A percentile compares a stretch with the other conserved stretches of the same genome.
Evolutionary conservation across 2,329 filamentous ascomycete genomes (phyloP).

Genomic region (Scedosporium apiospermum): DNA sequence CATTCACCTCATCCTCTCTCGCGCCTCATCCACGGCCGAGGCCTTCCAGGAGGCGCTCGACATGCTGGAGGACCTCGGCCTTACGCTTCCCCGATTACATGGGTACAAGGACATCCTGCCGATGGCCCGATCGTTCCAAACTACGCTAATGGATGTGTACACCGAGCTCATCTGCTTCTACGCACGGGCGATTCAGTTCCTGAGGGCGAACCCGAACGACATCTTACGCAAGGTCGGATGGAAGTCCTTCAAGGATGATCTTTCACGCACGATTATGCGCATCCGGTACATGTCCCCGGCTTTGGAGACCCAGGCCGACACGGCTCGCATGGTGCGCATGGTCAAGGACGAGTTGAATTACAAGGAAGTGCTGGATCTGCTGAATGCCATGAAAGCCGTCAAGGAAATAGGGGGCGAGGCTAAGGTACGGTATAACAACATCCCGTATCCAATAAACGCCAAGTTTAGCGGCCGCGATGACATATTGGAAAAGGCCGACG

Average conservation of each 20-base stretch:
- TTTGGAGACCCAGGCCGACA: constrained; percentile 19
- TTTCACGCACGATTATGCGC: constrained; percentile 11
- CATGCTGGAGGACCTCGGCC: constrained; percentile 20
- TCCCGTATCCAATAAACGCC: constrained; percentile 5
- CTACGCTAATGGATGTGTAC: constrained; percentile 19
- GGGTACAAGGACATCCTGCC: constrained; percentile 17
- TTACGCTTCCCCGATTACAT: constrained; percentile 18
- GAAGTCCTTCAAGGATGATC: constrained; percentile 15
- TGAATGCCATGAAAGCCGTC: constrained; percentile 9
- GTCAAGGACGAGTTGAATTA: constrained; percentile 10
- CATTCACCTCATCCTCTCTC: constrained; percentile 15
- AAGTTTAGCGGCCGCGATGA: constrained; percentile 7
- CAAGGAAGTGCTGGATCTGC: constrained; percentile 8
- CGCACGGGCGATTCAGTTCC: constrained; percentile 20
- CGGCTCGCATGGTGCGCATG: constrained; percentile 18
- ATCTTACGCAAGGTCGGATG: constrained; percentile 14
- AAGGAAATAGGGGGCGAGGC: constrained; percentile 6
- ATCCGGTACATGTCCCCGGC: constrained; percentile 16
- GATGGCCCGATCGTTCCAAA: constrained; percentile 15
- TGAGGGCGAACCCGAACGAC: constrained; percentile 18
- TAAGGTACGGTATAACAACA: constrained; percentile 9
- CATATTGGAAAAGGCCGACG: constrained; percentile 6
- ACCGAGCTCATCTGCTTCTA: constrained; percentile 22
- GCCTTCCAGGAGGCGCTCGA: constrained; percentile 16
- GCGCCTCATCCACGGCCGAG: constrained; percentile 15